Conservation (phyloP, 2,329 filamentous ascomycete species). For the Fonsecaea erecta region DNA sequence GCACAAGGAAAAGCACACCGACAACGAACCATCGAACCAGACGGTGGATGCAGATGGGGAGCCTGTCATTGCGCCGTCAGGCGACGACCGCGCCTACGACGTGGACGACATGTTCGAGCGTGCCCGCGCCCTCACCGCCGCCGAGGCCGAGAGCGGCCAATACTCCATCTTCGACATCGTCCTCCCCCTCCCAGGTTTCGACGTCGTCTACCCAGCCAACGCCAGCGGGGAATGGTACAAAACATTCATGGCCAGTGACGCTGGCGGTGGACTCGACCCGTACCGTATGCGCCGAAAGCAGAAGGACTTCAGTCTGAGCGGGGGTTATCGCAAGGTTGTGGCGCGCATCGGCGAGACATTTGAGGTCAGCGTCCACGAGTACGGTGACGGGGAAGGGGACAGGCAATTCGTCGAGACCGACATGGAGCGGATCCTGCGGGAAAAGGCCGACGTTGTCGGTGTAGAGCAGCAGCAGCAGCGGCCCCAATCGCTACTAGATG, state of each 20-base stretch:
- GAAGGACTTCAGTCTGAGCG: constrained; percentile 85
- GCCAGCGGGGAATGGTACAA: constrained; percentile 81
- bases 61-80: constrained; percentile 65
- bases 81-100: constrained; percentile 59
- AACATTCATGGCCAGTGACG: constrained; percentile 79
- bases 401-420: constrained; percentile 92
- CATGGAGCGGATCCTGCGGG: constrained; percentile 65
- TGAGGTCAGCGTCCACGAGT: constrained; percentile 71
- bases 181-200: constrained; percentile 88
- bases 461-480: not conserved
- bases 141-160: constrained; percentile 76
- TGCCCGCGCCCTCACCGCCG: constrained; percentile 73
- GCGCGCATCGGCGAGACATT: constrained; percentile 69
- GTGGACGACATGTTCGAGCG: constrained; percentile 65
- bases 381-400: constrained; percentile 62
- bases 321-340: constrained; percentile 84
- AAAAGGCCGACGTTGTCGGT: constrained; percentile 9
- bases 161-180: constrained; percentile 88
- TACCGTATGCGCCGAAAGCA: constrained; percentile 83
- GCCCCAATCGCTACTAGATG: not conserved
- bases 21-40: constrained; percentile 36
- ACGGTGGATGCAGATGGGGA: constrained; percentile 66
- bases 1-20: constrained; percentile 55
- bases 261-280: constrained; percentile 79
- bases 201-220: constrained; percentile 84